Base-by-base conservation (phyloP, 305 asterid species). In the Fraxinus dipetala region DNA sequence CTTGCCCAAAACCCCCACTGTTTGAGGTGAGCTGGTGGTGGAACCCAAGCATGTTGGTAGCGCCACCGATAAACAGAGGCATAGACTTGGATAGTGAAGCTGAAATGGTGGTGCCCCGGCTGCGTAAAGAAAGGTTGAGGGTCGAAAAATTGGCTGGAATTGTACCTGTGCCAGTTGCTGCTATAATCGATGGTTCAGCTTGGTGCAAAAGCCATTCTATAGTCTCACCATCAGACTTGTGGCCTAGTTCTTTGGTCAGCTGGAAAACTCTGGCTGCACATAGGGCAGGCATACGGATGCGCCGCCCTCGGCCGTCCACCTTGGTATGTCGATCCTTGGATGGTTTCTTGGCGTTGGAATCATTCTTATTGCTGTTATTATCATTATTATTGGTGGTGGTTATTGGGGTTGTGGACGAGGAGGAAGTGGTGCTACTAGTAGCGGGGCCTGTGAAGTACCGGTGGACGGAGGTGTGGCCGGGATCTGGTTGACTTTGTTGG, bases 311-410 rank as follows among this genome's bases (percentile, higher is more conserved):
- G 78, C 98, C 98, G 67, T 95, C 98, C 51, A 95, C 98, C 72
- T 95, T 95, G 0, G 98, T 94, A 83, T 95, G 98, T 16, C 98
- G 94, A 87, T 95, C 98, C n/a, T 95, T 95, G n/a, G 97, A 90
- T 3, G 97, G 95, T 65, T 95, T 93, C 88, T 91, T 93, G 10
- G 80, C 51, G 0, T 80, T 28, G 2, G 85, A 56, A 18, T n/a
- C 67, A 18, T 18, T 56, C 26, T 56, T 56, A 18, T 7, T 56
- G 26, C 26, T 18, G 67, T n/a, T 6, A 10, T 43, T 43, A 43
- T 43, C 16, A 43, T 10, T 43, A 43, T 43, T 43, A 43, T 43
- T 43, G 16, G 16, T 43, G 16, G 51, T 43, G 4, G 51, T 10
- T 43, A 43, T 43, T 10, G 51, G 51, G 51, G 1, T 43, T 2